Evolutionary conservation across 306 rosid genomes (phyloP), one percentile per base, ranked within the genome.

Genomic region (Sphenostylis stenocarpa): DNA sequence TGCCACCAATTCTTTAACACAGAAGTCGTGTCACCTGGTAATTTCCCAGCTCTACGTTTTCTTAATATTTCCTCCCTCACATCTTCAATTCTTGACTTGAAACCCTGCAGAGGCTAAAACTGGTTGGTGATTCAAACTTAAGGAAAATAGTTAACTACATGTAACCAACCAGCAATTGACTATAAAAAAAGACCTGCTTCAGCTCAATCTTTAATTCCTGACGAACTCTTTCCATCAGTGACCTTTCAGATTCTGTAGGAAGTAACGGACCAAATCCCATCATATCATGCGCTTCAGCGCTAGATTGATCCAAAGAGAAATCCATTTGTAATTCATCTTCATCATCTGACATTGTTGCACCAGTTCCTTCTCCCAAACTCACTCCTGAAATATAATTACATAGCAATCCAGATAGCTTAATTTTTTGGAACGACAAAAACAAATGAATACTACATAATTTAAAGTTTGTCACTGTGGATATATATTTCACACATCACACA

Each of bases 1-100:
- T 89, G 98, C 99, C 99, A 96, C 99, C 99, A 96, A 79, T 47
- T 92, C 84, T 96, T 96, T 69, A 96, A 83, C 47, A 96, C 98
- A 1, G 96, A 86, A 71, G 99, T 96, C 57, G 99, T 96, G 89
- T 96, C 99, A 49, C 99, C 96, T 0, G 99, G 99, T 43, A 96
- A 82, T 80, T 92, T 96, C 10, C 99, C 99, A 38, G 99, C 99
- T 84, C 99, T 91, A 87, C 99, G 81, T 82, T 96, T 96, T 78
- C 99, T 88, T 6, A 96, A 62, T 82, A 96, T 96, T 85, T 96
- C 99, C 81, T 96, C 99, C 76, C 99, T 88, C 4, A 96, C 99
- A 75, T 96, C 99, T 85, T 92, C 99, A 84, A 96, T 96, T 87
- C 85, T 90, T 33, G 99, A 96, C 90, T 92, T 96, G 71, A 96